Evolutionary conservation across 2,329 filamentous ascomycete genomes (phyloP).

Genomic region (Colletotrichum viniferum): DNA sequence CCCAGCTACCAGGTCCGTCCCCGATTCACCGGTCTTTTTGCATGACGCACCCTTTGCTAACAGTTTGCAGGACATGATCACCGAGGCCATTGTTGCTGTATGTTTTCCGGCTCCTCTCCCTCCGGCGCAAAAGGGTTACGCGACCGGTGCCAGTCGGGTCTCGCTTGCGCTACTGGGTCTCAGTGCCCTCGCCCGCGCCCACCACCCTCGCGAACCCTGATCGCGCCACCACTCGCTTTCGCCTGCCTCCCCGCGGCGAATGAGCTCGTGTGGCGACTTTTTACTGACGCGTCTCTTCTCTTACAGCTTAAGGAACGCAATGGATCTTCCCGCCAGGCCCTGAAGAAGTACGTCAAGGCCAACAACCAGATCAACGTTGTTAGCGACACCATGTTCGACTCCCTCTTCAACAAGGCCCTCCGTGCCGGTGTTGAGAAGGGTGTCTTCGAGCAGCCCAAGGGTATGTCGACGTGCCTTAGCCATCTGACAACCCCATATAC

Average conservation of each 20-base stretch:
- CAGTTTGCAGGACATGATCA: conserved; percentile 62
- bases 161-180: background rate
- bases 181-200: background rate
- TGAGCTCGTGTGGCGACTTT: conserved; percentile 17
- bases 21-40: conserved; percentile 2
- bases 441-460: conserved; percentile 89
- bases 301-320: conserved; percentile 66
- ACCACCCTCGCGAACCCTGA: conserved; percentile 14
- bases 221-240: conserved; percentile 12
- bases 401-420: conserved; percentile 86
- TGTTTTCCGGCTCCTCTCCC: conserved; percentile 38
- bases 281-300: conserved; percentile 43
- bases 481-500: background rate
- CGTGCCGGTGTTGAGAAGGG: conserved; percentile 84
- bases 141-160: background rate
- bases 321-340: conserved; percentile 63
- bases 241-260: background rate
- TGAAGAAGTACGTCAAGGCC: conserved; percentile 60
- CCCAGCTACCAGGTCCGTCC: conserved; percentile 63
- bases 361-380: conserved; percentile 42
- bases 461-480: conserved; percentile 51
- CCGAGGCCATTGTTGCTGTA: conserved; percentile 66
- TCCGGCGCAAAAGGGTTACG: conserved; percentile 39
- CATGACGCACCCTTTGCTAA: conserved; percentile 36
- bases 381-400: conserved; percentile 63